Conservation (phyloP, 495 filamentous ascomycete genomes). For the Symbiotaphrina buchneri region DNA sequence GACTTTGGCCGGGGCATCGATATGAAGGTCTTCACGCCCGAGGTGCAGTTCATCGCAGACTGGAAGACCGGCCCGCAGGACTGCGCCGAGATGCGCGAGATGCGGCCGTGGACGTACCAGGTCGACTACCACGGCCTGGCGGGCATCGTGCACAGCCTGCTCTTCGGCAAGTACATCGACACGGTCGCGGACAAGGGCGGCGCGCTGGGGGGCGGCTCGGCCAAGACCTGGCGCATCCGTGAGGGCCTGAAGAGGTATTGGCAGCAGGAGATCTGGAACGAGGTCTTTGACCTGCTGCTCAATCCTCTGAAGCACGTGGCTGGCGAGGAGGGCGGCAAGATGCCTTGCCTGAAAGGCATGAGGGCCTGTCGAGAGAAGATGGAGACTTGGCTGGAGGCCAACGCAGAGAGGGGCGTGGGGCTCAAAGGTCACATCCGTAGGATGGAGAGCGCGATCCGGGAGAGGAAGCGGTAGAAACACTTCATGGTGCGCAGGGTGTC, state of each 20-base stretch:
- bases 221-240: conserved; percentile 44
- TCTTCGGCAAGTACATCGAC: conserved; percentile 91
- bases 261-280: conserved; percentile 76
- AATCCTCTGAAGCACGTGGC: conserved; percentile 49
- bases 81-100: conserved; percentile 85
- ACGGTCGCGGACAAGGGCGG: conserved; percentile 23
- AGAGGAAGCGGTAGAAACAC: conserved; percentile 31
- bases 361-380: conserved; percentile 43
- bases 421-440: conserved; percentile 31
- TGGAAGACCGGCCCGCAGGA: conserved; percentile 72
- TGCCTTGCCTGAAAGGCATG: conserved; percentile 51
- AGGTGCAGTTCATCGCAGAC: conserved; percentile 80
- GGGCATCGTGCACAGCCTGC: conserved; percentile 58
- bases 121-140: conserved; percentile 88
- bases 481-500: no score
- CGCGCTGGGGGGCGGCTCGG: conserved; percentile 19
- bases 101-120: conserved; percentile 86
- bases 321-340: conserved; percentile 28
- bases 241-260: conserved; percentile 80
- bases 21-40: conserved; percentile 56
- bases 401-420: conserved; percentile 63
- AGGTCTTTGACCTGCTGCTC: conserved; percentile 66
- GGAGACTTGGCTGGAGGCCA: conserved; percentile 63
- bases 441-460: conserved; percentile 44
- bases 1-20: conserved; percentile 93